Evolutionary conservation across 176 grass and related monocot species (phyloP).

Genomic region (Musa beccarii): DNA sequence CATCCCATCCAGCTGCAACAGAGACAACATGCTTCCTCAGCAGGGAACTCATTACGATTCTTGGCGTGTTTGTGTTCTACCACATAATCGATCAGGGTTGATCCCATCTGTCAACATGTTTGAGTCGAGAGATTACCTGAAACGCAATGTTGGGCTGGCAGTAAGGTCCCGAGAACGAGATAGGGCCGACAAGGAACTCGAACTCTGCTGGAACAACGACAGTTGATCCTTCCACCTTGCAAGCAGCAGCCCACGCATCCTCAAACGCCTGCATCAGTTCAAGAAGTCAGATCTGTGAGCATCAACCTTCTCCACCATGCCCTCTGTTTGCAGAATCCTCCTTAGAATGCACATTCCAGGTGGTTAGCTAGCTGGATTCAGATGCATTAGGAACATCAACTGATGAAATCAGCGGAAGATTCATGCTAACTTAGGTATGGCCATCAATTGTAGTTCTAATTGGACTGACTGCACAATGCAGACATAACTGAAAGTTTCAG

Average conservation of each 20-base stretch:
- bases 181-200: slow-evolving; percentile 88
- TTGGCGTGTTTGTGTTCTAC: no score
- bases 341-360: no score
- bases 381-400: no score
- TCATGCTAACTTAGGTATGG: no score
- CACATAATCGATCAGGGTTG: no score
- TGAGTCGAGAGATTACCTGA: slow-evolving; percentile 43
- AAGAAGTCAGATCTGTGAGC: not conserved
- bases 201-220: slow-evolving; percentile 52
- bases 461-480: not conserved
- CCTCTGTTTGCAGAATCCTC: not conserved
- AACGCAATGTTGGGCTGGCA: slow-evolving; percentile 94
- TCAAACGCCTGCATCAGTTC: slow-evolving; percentile 62
- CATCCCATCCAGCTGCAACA: slow-evolving; percentile 18
- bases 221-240: slow-evolving; percentile 67
- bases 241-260: slow-evolving; percentile 80
- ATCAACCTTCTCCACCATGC: slow-evolving; percentile 14
- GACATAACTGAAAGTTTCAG: no score
- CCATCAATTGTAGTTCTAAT: not conserved
- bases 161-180: slow-evolving; percentile 88
- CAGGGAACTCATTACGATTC: no score
- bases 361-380: no score
- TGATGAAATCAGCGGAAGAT: slow-evolving; percentile 16
- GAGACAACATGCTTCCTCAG: no score
- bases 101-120: no score